Base-by-base conservation (phyloP, 257 asterid species). In the Solanum bukasovii region DNA sequence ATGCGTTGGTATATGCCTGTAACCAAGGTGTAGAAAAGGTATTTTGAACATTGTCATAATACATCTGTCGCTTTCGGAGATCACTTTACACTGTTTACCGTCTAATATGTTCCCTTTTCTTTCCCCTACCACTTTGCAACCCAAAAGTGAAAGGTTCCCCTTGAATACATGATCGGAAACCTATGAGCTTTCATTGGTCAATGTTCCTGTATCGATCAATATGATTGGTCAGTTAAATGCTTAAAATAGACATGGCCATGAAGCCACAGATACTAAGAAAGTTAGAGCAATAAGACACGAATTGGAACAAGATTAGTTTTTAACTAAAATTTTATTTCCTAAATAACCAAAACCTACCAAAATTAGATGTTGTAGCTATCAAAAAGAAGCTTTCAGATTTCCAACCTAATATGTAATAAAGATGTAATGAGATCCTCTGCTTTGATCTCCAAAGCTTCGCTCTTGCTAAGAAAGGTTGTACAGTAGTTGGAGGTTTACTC, bases 21-120 rank as follows among this genome's bases (percentile, higher is more conserved):
- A 95, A 95, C 91, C 99, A 96, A 94, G 99, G 99, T 49, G 98
- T 90, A 52, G 99, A 95, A 63, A 97, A 97, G 99, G 99, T 97
- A 96, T 90, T 46, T 40, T 35, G 18, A 33, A 49, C 61, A 52
- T 65, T 73, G 59, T 14, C 18, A 31, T 61, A n/a, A 14, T 11
- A 16, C 78, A 44, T 20, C 9, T 46, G 23, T 21, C 13, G 20
- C 71, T 38, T 52, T 29, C 0, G 20, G 40, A 81, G 5, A 81
- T 81, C 68, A 46, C 29, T 46, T 44, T 2, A 25, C 18, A 16
- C 16, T 27, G 67, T 27, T 46, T 13, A 46, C 20, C 4, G 0
- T 29, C 59, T 44, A 46, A 81, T 81, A 29, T 81, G 42, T 81
- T 46, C 18, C 42, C 16, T 11, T 46, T 11, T 2, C 85, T 29